These are phyloP conservation scores for Tinospora cordifolia DNA, from an alignment of 164 flowering plant genomes.

Conservation along the genomic window DNA sequence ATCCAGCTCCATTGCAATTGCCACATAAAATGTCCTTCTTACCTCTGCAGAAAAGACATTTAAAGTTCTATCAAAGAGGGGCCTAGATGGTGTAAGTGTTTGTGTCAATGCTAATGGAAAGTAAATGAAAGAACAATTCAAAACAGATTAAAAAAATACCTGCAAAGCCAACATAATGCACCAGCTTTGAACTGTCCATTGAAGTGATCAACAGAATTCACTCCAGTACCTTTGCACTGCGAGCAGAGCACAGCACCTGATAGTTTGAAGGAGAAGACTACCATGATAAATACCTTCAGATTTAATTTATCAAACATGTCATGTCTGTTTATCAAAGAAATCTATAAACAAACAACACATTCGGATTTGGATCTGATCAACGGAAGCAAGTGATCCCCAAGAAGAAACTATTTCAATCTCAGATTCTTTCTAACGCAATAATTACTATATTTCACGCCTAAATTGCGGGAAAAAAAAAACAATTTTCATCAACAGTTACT, in stretches of 20 bases:
- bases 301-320: background rate
- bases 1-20: constrained; percentile 90
- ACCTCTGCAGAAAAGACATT: constrained; percentile 49
- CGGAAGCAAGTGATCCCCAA: too few species aligned
- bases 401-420: too few species aligned
- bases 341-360: too few species aligned
- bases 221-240: constrained; percentile 79
- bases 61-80: background rate
- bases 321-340: too few species aligned
- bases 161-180: constrained; percentile 89
- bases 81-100: background rate
- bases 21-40: constrained; percentile 80
- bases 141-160: constrained; percentile 33
- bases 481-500: too few species aligned
- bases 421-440: too few species aligned
- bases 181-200: constrained; percentile 91
- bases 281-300: background rate
- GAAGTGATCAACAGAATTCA: constrained; percentile 78
- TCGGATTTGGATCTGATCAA: too few species aligned
- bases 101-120: background rate
- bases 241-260: constrained; percentile 57
- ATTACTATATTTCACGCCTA: too few species aligned
- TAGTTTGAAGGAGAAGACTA: constrained; percentile 6
- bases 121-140: background rate
- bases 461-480: too few species aligned